Percentiles rank a stretch among this genome's conserved stretches.
These are phyloP conservation scores for Mimosa bimucronata DNA, from an alignment of 306 rosid species.

Conservation along the genomic window DNA sequence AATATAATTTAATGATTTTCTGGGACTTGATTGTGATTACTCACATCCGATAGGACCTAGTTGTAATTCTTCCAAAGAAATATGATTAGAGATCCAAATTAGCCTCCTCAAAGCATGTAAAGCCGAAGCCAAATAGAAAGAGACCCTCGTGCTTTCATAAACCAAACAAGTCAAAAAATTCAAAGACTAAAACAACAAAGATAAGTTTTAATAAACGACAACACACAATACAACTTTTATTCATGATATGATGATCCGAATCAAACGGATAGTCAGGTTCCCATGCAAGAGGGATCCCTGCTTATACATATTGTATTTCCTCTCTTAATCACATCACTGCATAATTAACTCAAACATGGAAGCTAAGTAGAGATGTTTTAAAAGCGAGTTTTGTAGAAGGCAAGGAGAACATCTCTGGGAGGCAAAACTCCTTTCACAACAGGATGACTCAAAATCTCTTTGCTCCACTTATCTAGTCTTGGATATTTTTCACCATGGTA, in stretches of 20 bases:
- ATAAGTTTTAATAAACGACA: neutral
- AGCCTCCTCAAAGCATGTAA: no score
- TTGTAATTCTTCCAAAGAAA: no score
- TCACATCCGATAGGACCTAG: no score
- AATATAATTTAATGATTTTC: no score
- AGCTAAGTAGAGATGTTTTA: neutral
- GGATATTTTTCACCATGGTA: conserved; percentile 43
- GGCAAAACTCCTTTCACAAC: conserved; percentile 39
- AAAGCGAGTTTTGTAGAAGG: conserved; percentile 10
- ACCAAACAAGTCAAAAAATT: no score
- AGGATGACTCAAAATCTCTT: conserved; percentile 27
- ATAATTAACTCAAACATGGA: neutral
- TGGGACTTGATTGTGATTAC: no score
- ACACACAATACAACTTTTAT: neutral
- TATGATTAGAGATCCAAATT: no score
- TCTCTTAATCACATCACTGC: no score
- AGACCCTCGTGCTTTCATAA: no score
- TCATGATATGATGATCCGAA: neutral
- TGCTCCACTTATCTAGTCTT: conserved; percentile 41
- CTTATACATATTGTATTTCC: neutral
- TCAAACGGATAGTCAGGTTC: neutral
- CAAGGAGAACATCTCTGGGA: conserved; percentile 27
- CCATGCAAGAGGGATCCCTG: neutral
- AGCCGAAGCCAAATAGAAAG: no score
- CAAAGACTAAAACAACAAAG: no score